These are phyloP conservation scores for Huntiella savannae DNA, from an alignment of 2,329 filamentous ascomycete species.

Conservation along the genomic window DNA sequence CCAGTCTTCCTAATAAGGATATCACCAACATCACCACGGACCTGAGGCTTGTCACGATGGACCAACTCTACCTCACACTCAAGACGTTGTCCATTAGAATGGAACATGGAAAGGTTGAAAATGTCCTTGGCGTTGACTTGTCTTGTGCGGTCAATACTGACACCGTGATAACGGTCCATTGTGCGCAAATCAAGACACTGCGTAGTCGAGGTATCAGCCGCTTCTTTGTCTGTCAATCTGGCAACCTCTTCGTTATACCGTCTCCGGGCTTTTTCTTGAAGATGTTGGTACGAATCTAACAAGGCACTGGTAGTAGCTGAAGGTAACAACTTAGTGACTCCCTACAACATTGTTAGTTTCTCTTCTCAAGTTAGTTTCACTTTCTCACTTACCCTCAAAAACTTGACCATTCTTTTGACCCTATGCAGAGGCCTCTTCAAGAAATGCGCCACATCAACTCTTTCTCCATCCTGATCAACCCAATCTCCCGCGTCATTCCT, in stretches of 20 bases:
- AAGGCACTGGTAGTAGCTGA: slow-evolving; percentile 27
- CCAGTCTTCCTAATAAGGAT: slow-evolving; percentile 87
- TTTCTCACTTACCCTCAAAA: slow-evolving; percentile 42
- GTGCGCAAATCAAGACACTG: slow-evolving; percentile 63
- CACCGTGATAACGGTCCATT: slow-evolving; percentile 48
- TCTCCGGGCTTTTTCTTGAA: slow-evolving; percentile 60
- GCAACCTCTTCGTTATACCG: slow-evolving; percentile 46
- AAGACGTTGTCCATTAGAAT: slow-evolving; percentile 78
- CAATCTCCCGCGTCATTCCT: slow-evolving; percentile 47
- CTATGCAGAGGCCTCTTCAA: slow-evolving; percentile 76
- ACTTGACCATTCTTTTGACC: slow-evolving; percentile 71
- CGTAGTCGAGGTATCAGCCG: slow-evolving; percentile 62
- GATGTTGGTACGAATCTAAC: slow-evolving; percentile 39
- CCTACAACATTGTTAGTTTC: slow-evolving; percentile 17
- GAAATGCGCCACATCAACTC: slow-evolving; percentile 84
- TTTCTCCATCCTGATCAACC: slow-evolving; percentile 58
- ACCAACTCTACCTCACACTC: slow-evolving; percentile 80
- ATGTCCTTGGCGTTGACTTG: slow-evolving; percentile 80
- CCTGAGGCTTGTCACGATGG: slow-evolving; percentile 59
- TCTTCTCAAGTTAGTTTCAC: not conserved
- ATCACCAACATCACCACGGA: slow-evolving; percentile 52
- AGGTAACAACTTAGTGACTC: slow-evolving; percentile 36
- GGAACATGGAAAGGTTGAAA: slow-evolving; percentile 67
- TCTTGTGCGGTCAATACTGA: slow-evolving; percentile 54
- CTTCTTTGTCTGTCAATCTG: slow-evolving; percentile 64